Evolutionary conservation across 768 basidiomycete genomes (phyloP).

Genomic region (Pulveroboletus sp.): DNA sequence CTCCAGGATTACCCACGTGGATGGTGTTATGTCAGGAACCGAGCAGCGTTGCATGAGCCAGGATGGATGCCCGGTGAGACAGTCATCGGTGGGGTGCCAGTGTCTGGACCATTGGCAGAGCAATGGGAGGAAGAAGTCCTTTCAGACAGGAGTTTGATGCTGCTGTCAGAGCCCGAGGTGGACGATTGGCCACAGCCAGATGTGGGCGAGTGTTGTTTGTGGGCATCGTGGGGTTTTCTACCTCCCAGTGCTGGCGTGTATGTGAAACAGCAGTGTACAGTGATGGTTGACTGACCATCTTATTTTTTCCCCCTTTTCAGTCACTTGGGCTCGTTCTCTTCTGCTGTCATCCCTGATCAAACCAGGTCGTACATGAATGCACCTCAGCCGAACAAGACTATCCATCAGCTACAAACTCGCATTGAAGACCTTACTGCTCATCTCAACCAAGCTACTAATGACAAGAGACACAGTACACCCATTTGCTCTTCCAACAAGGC

Average conservation of each 20-base stretch:
- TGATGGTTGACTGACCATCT: too few species aligned
- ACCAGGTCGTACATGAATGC: slow-evolving; percentile 67
- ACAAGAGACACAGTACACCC: slow-evolving; percentile 34
- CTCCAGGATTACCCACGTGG: too few species aligned
- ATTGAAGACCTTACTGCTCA: slow-evolving; percentile 64
- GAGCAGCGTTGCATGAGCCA: slow-evolving; percentile 13
- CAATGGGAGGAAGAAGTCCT: not conserved
- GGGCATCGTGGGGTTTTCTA: slow-evolving; percentile 13
- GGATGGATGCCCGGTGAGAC: slow-evolving; percentile 14
- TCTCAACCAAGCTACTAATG: slow-evolving; percentile 40
- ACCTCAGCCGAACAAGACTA: slow-evolving; percentile 50
- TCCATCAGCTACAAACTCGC: slow-evolving; percentile 61
- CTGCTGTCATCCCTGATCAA: too few species aligned
- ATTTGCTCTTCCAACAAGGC: slow-evolving; percentile 44
- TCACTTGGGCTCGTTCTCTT: too few species aligned
- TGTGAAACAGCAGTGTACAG: too few species aligned
- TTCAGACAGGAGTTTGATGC: slow-evolving; percentile 13
- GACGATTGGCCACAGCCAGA: slow-evolving; percentile 30
- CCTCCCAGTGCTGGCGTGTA: not conserved
- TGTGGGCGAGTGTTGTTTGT: slow-evolving; percentile 29
- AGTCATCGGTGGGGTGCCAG: too few species aligned
- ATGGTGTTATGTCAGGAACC: slow-evolving; percentile 22
- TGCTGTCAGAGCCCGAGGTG: slow-evolving; percentile 8
- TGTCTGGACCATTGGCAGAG: too few species aligned
- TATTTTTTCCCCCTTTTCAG: too few species aligned